Conservation (phyloP, 768 basidiomycete genomes). For the Pleurotus platypus region DNA sequence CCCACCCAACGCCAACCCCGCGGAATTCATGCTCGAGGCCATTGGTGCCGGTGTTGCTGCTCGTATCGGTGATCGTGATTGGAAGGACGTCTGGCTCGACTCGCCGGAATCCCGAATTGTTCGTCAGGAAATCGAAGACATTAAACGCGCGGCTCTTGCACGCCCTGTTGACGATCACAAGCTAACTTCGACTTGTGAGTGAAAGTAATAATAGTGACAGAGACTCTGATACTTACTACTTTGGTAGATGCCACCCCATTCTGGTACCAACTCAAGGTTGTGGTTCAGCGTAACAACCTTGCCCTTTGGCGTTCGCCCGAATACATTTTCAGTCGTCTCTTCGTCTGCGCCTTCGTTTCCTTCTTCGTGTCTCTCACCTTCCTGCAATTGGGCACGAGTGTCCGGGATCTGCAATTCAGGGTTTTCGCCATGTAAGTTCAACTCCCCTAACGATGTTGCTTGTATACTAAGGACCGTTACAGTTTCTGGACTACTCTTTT, state of each 20-base stretch:
- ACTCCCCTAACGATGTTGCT: neutral
- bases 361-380: slow-evolving; percentile 76
- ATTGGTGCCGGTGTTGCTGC: slow-evolving; percentile 81
- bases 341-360: slow-evolving; percentile 69
- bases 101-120: slow-evolving; percentile 54
- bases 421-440: slow-evolving; percentile 69
- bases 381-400: slow-evolving; percentile 63
- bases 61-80: slow-evolving; percentile 74
- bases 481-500: slow-evolving; percentile 68
- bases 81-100: slow-evolving; percentile 82
- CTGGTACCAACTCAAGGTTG: slow-evolving; percentile 66
- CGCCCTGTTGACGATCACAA: slow-evolving; percentile 33
- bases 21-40: slow-evolving; percentile 79
- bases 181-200: slow-evolving; percentile 40
- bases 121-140: slow-evolving; percentile 38
- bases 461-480: neutral
- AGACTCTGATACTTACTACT: neutral
- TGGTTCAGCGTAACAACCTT: slow-evolving; percentile 61
- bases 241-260: slow-evolving; percentile 69
- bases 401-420: slow-evolving; percentile 73
- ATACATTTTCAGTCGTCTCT: slow-evolving; percentile 81
- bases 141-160: slow-evolving; percentile 46
- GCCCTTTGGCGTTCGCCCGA: slow-evolving; percentile 83
- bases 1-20: slow-evolving; percentile 76
- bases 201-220: too few relatives aligned